Percentiles rank a stretch among this genome's conserved stretches.
These are phyloP conservation scores for Xanthoconium stramineum DNA, from an alignment of 768 basidiomycete genomes.

Conservation along the genomic window DNA sequence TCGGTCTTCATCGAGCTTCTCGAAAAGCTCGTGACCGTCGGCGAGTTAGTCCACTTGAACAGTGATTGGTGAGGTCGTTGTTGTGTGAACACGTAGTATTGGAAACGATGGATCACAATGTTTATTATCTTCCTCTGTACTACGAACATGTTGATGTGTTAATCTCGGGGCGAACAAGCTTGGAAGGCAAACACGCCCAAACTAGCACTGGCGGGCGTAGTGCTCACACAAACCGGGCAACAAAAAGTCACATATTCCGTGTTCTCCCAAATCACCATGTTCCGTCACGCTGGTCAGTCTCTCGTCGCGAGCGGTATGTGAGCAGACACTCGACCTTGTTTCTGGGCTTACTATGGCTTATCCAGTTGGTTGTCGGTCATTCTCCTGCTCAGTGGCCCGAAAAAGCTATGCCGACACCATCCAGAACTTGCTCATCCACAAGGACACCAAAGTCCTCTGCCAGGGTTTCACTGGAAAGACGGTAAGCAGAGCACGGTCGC, in stretches of 20 bases:
- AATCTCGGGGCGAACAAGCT: too few species aligned
- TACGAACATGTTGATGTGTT: conserved; percentile 1
- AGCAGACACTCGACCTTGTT: neutral
- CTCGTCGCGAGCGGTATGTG: conserved; percentile 49
- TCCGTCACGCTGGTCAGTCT: conserved; percentile 59
- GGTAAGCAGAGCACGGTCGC: conserved; percentile 39
- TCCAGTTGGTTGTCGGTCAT: conserved; percentile 69
- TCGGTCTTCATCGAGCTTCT: conserved; percentile 67
- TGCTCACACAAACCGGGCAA: conserved; percentile 13
- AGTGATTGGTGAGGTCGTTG: conserved; percentile 15
- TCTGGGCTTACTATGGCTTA: neutral
- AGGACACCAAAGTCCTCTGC: conserved; percentile 91
- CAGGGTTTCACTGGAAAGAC: conserved; percentile 97
- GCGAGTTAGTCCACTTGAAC: conserved; percentile 31
- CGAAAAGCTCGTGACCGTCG: conserved; percentile 70
- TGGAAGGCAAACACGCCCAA: conserved; percentile 25
- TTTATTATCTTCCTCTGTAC: conserved; percentile 6
- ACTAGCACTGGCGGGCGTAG: conserved; percentile 18
- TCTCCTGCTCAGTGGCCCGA: conserved; percentile 74
- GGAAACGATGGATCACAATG: conserved; percentile 16
- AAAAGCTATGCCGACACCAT: conserved; percentile 86
- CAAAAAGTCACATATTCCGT: conserved; percentile 8
- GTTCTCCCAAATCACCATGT: conserved; percentile 36
- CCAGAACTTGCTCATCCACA: conserved; percentile 86
- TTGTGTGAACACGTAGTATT: conserved; percentile 8